These are phyloP conservation scores for Xylaria cubensis DNA, from an alignment of 495 filamentous ascomycete species.

Conservation along the genomic window DNA sequence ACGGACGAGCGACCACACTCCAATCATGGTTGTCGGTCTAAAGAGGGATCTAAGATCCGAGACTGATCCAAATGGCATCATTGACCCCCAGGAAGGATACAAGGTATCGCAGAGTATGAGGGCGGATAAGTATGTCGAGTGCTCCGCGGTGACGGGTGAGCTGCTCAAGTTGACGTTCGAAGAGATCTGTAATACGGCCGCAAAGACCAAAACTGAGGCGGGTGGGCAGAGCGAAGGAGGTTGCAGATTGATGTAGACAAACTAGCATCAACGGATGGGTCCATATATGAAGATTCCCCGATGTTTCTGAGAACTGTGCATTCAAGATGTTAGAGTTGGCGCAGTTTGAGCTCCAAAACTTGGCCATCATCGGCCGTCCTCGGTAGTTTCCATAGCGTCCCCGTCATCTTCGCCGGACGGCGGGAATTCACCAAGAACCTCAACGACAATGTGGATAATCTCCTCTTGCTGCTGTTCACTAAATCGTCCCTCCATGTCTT, in stretches of 20 bases:
- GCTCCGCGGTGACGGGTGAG: constrained; percentile 87
- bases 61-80: constrained; percentile 68
- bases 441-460: constrained; percentile 50
- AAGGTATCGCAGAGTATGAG: constrained; percentile 80
- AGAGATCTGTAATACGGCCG: constrained; percentile 76
- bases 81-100: constrained; percentile 77
- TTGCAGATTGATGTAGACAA: constrained; percentile 46
- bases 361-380: constrained; percentile 36
- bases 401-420: constrained; percentile 25
- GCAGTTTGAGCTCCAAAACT: background rate
- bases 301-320: background rate
- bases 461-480: constrained; percentile 49
- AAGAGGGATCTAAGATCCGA: constrained; percentile 78
- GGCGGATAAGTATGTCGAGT: constrained; percentile 89
- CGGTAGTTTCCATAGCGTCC: constrained; percentile 40
- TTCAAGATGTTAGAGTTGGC: background rate
- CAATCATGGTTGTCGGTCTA: constrained; percentile 79
- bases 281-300: background rate
- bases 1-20: constrained; percentile 62
- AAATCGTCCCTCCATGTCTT: constrained; percentile 55
- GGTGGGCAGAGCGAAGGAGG: constrained; percentile 54
- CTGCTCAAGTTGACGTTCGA: constrained; percentile 73
- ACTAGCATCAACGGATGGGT: background rate
- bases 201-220: constrained; percentile 59
- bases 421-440: constrained; percentile 50